Conservation (phyloP, 768 basidiomycete species). For the Piloderma croceum region DNA sequence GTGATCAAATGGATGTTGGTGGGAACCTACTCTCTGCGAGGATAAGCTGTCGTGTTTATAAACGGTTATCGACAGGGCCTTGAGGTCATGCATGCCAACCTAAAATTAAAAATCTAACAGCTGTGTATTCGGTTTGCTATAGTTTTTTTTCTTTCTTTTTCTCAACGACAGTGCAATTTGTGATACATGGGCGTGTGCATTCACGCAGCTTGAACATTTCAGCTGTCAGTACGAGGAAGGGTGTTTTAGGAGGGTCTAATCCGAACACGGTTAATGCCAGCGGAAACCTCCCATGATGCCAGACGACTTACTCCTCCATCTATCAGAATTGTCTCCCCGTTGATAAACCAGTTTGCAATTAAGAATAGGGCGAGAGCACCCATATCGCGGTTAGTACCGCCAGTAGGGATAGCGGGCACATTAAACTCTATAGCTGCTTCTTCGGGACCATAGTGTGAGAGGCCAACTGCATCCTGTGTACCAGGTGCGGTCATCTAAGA, state of each 20-base stretch:
- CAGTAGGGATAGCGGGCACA: constrained; percentile 21
- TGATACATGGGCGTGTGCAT: too few species aligned
- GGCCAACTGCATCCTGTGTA: constrained; percentile 20
- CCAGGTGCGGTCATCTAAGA: constrained; percentile 29
- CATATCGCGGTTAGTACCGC: constrained; percentile 26
- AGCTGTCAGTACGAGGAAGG: constrained; percentile 15
- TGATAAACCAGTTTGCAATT: constrained; percentile 31
- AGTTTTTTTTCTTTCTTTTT: too few species aligned
- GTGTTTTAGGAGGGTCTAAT: constrained; percentile 16
- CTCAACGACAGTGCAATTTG: too few species aligned
- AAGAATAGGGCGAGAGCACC: constrained; percentile 27
- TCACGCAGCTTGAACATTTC: too few species aligned
- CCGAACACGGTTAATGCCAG: background rate
- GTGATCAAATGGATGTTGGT: too few species aligned
- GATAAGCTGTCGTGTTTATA: too few species aligned
- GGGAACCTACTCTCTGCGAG: too few species aligned
- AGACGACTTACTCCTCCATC: constrained; percentile 26
- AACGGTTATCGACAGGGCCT: too few species aligned
- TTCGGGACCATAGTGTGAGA: too few species aligned
- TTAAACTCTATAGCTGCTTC: constrained; percentile 15
- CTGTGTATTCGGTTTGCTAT: too few species aligned
- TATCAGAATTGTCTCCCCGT: constrained; percentile 29
- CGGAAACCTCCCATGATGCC: background rate
- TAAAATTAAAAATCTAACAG: too few species aligned
- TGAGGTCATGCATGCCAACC: too few species aligned